A percentile compares a stretch with the other conserved stretches of the same genome.
phyloP scores from a whole-genome alignment of 805 yeast genomes.

The Saccharomyces eubayanus region DNA sequence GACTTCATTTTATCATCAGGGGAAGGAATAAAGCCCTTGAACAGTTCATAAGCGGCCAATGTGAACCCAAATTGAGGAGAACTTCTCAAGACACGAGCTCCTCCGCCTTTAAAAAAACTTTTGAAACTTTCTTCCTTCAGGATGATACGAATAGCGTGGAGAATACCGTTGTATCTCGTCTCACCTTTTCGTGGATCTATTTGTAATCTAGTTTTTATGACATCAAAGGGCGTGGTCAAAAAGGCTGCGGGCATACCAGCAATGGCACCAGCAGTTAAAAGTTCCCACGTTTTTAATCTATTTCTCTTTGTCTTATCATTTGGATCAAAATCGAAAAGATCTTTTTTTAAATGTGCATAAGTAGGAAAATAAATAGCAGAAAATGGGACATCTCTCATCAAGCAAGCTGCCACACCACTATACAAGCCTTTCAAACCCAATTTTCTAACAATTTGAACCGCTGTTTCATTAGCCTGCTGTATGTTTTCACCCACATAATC shows the following conservation, averaged over 20 bases:
- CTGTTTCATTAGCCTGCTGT: constrained; percentile 29
- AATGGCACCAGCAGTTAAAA: constrained; percentile 79
- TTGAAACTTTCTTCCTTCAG: constrained; percentile 71
- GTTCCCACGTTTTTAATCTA: constrained; percentile 70
- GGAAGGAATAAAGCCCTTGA: constrained; percentile 72
- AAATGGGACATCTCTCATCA: constrained; percentile 91
- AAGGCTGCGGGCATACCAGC: constrained; percentile 99
- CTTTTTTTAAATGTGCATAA: constrained; percentile 84
- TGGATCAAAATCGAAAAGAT: constrained; percentile 77
- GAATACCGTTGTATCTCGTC: constrained; percentile 64
- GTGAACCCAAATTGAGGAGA: constrained; percentile 98
- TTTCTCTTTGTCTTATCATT: constrained; percentile 46
- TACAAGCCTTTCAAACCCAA: constrained; percentile 81
- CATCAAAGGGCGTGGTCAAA: constrained; percentile 94
- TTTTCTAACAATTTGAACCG: constrained; percentile 61
- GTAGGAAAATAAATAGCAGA: constrained; percentile 96
- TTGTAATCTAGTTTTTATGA: constrained; percentile 89
- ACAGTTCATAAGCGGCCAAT: constrained; percentile 89
- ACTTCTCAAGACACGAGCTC: constrained; percentile 88
- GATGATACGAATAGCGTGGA: constrained; percentile 69
- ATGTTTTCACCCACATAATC: constrained; percentile 40
- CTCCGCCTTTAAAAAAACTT: constrained; percentile 93
- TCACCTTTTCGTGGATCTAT: constrained; percentile 73
- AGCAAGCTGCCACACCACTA: constrained; percentile 86
- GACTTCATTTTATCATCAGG: constrained; percentile 21